Evolutionary conservation across 257 asterid species (phyloP).

Genomic region (Solanum chilense): DNA sequence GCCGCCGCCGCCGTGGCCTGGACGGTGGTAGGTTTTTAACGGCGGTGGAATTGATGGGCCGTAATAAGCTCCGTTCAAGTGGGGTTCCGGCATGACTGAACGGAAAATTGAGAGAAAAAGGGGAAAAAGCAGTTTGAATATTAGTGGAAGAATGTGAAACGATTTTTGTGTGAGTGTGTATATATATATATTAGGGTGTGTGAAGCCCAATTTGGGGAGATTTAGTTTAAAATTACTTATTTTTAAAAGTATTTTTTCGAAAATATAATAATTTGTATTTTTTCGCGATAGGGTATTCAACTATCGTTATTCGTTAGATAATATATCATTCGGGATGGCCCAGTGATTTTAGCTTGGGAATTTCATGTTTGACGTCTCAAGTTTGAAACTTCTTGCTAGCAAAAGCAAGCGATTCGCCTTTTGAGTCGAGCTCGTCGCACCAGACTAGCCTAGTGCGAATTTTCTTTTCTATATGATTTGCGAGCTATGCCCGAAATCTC

Average conservation of each 20-base stretch:
- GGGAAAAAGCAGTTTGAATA: background rate
- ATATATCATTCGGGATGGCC: no score
- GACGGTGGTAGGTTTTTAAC: conserved; percentile 49
- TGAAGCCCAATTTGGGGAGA: background rate
- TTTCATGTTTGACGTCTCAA: no score
- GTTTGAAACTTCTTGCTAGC: no score
- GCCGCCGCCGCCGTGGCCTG: conserved; percentile 21
- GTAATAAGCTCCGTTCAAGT: conserved; percentile 78
- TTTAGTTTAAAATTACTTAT: no score
- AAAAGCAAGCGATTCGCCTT: no score
- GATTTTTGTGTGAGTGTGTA: background rate
- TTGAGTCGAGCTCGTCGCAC: no score
- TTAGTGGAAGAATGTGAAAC: background rate
- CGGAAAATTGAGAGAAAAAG: background rate
- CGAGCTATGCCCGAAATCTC: no score
- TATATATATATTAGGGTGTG: background rate
- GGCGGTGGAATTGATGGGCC: conserved; percentile 78
- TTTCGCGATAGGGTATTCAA: background rate
- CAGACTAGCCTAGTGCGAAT: no score
- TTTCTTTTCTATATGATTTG: no score
- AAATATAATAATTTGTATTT: no score
- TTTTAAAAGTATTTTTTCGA: no score
- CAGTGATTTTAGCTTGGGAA: no score
- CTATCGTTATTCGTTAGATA: background rate
- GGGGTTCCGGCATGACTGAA: conserved; percentile 11